A percentile compares a stretch with the other conserved stretches of the same genome.
Conservation (phyloP, 1,284 basidiomycete genomes). For the Puccinia coronata region DNA sequence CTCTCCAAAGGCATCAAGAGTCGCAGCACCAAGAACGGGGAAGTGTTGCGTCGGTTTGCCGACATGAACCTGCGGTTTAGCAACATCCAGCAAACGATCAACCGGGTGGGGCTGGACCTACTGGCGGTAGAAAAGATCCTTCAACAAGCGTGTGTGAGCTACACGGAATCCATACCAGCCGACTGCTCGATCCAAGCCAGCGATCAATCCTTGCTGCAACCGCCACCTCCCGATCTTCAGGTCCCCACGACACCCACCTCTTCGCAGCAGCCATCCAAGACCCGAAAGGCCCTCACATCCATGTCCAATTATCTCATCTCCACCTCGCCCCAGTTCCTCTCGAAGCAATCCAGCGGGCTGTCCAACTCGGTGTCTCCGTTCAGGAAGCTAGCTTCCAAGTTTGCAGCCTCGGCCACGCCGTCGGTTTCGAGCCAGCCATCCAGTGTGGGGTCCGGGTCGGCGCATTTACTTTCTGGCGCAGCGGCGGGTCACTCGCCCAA, state of each 20-base stretch:
- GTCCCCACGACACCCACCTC: neutral
- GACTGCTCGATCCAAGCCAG: slow-evolving; percentile 8
- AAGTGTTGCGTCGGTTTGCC: slow-evolving; percentile 31
- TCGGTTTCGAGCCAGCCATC: slow-evolving; percentile 5
- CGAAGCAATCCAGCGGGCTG: slow-evolving; percentile 11
- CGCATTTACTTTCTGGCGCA: neutral
- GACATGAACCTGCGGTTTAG: slow-evolving; percentile 32
- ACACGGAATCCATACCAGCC: slow-evolving; percentile 5
- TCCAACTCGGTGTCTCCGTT: slow-evolving; percentile 5
- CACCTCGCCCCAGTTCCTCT: slow-evolving; percentile 30
- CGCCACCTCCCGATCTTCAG: neutral
- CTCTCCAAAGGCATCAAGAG: slow-evolving; percentile 39
- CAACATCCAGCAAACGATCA: slow-evolving; percentile 26
- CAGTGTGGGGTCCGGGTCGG: neutral
- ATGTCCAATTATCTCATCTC: slow-evolving; percentile 20
- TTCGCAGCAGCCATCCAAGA: slow-evolving; percentile 1
- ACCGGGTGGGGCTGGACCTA: slow-evolving; percentile 2
- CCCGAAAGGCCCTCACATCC: slow-evolving; percentile 5
- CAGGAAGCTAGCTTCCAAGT: slow-evolving; percentile 31
- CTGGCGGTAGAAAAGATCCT: slow-evolving; percentile 1
- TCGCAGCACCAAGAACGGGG: slow-evolving; percentile 41
- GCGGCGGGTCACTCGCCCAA: no score
- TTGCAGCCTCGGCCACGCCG: neutral
- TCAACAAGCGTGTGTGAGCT: slow-evolving; percentile 12
- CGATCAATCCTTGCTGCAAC: neutral